Conservation (phyloP, 768 basidiomycete species). For the Mycena crocata region DNA sequence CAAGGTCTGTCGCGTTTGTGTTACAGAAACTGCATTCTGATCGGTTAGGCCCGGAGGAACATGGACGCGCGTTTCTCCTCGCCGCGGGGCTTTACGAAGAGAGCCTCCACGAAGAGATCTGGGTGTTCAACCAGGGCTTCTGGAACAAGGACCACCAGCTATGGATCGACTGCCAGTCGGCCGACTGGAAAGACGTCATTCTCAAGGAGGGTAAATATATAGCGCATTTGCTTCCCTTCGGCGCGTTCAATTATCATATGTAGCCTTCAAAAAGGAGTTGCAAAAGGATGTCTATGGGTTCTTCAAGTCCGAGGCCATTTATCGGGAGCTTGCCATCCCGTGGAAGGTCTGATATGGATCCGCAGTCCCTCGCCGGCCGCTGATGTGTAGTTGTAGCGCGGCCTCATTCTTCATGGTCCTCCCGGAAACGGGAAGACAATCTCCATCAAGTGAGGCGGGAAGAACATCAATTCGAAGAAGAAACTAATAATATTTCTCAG, state of each 20-base stretch:
- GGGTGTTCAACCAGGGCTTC: conserved; percentile 78
- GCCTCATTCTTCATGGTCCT: conserved; percentile 86
- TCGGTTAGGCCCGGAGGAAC: conserved; percentile 57
- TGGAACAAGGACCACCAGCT: conserved; percentile 75
- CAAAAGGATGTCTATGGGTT: conserved; percentile 85
- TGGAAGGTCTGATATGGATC: conserved; percentile 71
- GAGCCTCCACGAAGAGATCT: conserved; percentile 74
- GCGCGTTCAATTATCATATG: not conserved
- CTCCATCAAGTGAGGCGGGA: conserved; percentile 82
- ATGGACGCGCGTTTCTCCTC: conserved; percentile 62
- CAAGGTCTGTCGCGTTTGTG: conserved; percentile 53
- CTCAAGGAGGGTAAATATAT: conserved; percentile 65
- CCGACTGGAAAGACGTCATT: conserved; percentile 81
- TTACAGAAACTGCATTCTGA: not conserved
- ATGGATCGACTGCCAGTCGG: conserved; percentile 72
- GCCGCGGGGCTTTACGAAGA: conserved; percentile 63
- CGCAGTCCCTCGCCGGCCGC: not conserved
- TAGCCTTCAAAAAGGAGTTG: conserved; percentile 70
- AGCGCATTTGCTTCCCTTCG: not conserved
- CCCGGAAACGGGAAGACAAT: no score
- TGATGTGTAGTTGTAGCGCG: conserved; percentile 61
- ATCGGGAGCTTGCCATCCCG: conserved; percentile 80
- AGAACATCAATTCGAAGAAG: conserved; percentile 86
- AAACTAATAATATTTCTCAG: no score
- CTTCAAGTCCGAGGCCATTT: conserved; percentile 78